phyloP scores from a whole-genome alignment of 805 yeast species.

The Peterozyma xylosa region DNA sequence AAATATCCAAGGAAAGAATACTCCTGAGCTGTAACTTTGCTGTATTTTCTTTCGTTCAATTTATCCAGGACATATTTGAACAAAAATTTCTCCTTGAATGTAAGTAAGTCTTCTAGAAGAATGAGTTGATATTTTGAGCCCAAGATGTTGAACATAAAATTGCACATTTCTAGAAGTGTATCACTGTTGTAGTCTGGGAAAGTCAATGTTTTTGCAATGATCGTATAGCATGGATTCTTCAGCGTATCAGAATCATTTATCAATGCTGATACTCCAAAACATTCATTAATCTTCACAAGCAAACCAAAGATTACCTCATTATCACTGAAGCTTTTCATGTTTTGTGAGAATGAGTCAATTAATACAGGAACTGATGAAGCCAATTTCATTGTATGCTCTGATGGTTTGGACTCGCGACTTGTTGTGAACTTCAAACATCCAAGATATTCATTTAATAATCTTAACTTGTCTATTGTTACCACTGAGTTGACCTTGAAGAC shows the following conservation, averaged over 20 bases:
- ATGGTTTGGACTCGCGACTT: constrained; percentile 4
- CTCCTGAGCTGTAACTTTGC: background rate
- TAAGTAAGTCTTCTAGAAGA: constrained; percentile 5
- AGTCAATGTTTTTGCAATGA: background rate
- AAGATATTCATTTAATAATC: constrained; percentile 2
- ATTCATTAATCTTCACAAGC: constrained; percentile 4
- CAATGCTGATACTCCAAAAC: constrained; percentile 5
- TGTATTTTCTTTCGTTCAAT: constrained; percentile 2
- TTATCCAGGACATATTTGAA: constrained; percentile 2
- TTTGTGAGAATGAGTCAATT: background rate
- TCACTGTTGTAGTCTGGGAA: background rate
- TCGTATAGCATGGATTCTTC: constrained; percentile 3
- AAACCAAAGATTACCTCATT: constrained; percentile 2
- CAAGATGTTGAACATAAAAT: constrained; percentile 7
- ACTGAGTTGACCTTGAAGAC: background rate
- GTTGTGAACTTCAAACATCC: constrained; percentile 1
- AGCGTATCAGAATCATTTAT: constrained; percentile 5
- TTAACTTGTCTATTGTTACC: background rate
- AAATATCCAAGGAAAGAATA: constrained; percentile 4
- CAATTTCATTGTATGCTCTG: background rate
- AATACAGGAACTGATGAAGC: constrained; percentile 1
- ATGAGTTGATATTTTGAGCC: constrained; percentile 5
- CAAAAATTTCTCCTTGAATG: background rate
- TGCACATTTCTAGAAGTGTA: constrained; percentile 3
- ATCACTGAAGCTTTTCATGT: background rate